phyloP scores from a whole-genome alignment of 140 eudicot species.

The Bidens hawaiensis region DNA sequence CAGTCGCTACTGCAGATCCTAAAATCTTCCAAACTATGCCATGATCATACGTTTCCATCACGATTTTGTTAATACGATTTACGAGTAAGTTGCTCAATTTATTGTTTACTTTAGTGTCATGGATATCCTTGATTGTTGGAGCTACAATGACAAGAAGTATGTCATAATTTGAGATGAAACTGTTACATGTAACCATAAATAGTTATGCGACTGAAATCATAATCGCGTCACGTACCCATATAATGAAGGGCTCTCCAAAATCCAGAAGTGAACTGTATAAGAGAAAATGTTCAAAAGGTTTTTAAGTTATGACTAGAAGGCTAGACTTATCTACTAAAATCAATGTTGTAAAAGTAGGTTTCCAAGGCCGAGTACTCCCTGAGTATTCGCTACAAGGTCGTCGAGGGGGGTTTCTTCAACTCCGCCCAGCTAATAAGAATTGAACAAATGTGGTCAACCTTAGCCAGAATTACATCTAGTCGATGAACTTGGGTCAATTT shows the following conservation, averaged over 20 bases:
- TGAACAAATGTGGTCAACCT: no score
- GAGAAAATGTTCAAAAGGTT: no score
- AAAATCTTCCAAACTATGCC: background rate
- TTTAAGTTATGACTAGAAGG: no score
- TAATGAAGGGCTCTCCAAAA: background rate
- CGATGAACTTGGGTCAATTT: no score
- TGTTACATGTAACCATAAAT: background rate
- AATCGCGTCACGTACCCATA: constrained; percentile 2
- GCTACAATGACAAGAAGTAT: background rate
- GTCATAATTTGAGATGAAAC: background rate
- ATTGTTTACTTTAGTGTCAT: background rate
- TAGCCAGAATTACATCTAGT: no score
- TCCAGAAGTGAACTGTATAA: constrained; percentile 1
- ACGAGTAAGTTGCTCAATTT: background rate
- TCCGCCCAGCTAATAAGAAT: no score
- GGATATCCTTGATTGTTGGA: background rate
- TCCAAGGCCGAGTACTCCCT: no score
- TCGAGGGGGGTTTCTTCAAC: no score
- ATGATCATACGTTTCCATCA: background rate
- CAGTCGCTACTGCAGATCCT: background rate
- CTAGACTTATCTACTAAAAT: no score
- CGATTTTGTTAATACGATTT: background rate
- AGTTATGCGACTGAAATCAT: no score
- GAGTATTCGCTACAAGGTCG: no score
- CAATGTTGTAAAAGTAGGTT: no score